A percentile compares a stretch with the other conserved stretches of the same genome.
These are phyloP conservation scores for Lactarius trivialis DNA, from an alignment of 768 basidiomycete genomes.

Conservation along the genomic window DNA sequence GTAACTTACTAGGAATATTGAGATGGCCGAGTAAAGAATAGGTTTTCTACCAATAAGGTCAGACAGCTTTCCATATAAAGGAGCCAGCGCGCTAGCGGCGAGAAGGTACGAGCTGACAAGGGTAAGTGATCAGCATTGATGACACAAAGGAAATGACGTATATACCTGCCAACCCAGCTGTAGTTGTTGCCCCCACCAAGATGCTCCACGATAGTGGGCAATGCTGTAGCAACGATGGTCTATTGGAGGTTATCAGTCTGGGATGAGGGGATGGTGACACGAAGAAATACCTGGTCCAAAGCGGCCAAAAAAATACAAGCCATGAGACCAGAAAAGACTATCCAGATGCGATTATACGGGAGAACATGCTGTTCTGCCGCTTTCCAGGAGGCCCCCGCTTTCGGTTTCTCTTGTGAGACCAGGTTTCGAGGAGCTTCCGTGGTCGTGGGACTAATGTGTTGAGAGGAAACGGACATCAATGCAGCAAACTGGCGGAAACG, in stretches of 20 bases:
- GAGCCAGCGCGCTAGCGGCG: conserved; percentile 56
- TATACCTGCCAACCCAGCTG: conserved; percentile 44
- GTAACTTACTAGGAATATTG: conserved; percentile 54
- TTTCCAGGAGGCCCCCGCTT: conserved; percentile 36
- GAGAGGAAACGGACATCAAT: conserved; percentile 1
- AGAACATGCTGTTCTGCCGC: conserved; percentile 36
- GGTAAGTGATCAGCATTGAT: not conserved
- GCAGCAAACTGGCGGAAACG: not conserved
- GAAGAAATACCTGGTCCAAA: conserved; percentile 38
- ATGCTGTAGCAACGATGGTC: conserved; percentile 44
- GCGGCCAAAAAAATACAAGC: conserved; percentile 40
- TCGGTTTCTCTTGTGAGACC: not conserved
- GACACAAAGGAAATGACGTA: not conserved
- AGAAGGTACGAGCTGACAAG: conserved; percentile 64
- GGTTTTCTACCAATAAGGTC: conserved; percentile 64
- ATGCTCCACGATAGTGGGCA: conserved; percentile 43
- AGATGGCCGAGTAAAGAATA: conserved; percentile 58
- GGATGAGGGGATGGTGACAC: too few relatives aligned
- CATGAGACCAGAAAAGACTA: conserved; percentile 43
- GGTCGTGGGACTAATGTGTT: not conserved
- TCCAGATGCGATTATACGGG: conserved; percentile 36
- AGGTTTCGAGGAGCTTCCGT: not conserved
- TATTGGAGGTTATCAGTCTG: conserved; percentile 12
- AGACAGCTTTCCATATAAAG: conserved; percentile 74
- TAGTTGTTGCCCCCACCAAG: conserved; percentile 41